Conservation (phyloP, 371 early-diverging fungal genomes). For the Mortierella sp. region DNA sequence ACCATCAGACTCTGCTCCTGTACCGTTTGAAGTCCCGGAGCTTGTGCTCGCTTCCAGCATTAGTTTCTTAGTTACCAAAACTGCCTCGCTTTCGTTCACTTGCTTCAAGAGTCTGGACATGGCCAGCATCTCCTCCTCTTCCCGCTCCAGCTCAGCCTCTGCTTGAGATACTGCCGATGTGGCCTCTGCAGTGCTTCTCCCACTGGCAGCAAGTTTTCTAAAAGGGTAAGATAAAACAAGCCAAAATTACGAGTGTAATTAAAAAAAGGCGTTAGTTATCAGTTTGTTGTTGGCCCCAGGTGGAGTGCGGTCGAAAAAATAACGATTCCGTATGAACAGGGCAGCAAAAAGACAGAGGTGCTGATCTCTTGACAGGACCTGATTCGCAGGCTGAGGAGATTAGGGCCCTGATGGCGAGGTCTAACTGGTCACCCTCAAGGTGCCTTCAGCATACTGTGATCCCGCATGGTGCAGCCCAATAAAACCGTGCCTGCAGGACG, state of each 20-base stretch:
- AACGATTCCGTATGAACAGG: background rate
- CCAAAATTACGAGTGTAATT: background rate
- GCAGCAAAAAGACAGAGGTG: background rate
- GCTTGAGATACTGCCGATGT: constrained; percentile 12
- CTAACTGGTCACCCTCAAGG: background rate
- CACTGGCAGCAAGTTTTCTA: constrained; percentile 18
- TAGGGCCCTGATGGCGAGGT: background rate
- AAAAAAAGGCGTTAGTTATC: background rate
- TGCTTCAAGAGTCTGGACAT: constrained; percentile 29
- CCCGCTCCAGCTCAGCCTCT: constrained; percentile 34
- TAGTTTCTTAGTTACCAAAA: constrained; percentile 32
- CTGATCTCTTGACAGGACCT: background rate
- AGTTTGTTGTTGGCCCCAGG: background rate
- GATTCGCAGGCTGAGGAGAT: background rate
- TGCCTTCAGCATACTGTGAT: background rate
- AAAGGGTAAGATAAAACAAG: background rate
- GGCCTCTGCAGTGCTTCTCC: background rate
- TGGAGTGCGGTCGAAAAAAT: constrained; percentile 27
- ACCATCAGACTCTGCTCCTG: background rate
- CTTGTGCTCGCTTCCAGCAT: background rate
- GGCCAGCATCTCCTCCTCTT: constrained; percentile 53
- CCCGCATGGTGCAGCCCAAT: background rate
- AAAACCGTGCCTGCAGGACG: background rate
- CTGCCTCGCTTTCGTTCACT: constrained; percentile 21
- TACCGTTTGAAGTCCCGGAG: background rate